These are phyloP conservation scores for Naganishia sp. DNA, from an alignment of 1,284 basidiomycete species.

Conservation along the genomic window DNA sequence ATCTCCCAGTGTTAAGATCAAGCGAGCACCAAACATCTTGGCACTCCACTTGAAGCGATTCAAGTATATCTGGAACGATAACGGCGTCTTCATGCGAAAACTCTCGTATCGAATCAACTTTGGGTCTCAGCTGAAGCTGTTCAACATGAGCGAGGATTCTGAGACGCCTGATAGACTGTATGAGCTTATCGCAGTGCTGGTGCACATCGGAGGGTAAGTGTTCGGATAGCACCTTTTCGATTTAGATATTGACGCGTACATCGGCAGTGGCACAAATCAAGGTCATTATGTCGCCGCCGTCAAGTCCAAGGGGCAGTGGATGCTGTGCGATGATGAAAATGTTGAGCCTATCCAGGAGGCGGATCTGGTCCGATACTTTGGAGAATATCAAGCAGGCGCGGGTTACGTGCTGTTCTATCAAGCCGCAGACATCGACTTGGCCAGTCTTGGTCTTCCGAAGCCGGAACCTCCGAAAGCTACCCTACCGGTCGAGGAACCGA, in stretches of 20 bases:
- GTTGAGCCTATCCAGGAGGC: slow-evolving; percentile 83
- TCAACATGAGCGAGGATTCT: slow-evolving; percentile 94
- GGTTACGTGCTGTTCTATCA: slow-evolving; percentile 99
- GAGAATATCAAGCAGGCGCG: slow-evolving; percentile 81
- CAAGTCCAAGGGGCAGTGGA: slow-evolving; percentile 80
- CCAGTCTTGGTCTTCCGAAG: slow-evolving; percentile 61
- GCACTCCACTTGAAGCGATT: slow-evolving; percentile 96
- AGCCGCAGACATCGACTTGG: slow-evolving; percentile 77
- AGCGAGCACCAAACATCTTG: slow-evolving; percentile 88
- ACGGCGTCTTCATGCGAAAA: slow-evolving; percentile 80
- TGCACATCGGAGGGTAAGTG: slow-evolving; percentile 93
- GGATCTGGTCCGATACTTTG: slow-evolving; percentile 92
- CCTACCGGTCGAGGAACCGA: slow-evolving; percentile 5
- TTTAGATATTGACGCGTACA: background rate
- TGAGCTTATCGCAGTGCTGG: slow-evolving; percentile 91
- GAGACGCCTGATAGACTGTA: slow-evolving; percentile 83
- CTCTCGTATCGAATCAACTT: slow-evolving; percentile 95
- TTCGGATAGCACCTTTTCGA: slow-evolving; percentile 25
- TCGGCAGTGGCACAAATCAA: slow-evolving; percentile 81
- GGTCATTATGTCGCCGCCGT: slow-evolving; percentile 97
- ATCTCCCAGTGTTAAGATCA: slow-evolving; percentile 88
- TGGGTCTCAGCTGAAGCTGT: slow-evolving; percentile 87
- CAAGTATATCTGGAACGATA: slow-evolving; percentile 85
- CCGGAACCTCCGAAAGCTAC: slow-evolving; percentile 21
- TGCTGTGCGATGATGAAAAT: slow-evolving; percentile 93